These are phyloP conservation scores for Eimeria zaria DNA, from an alignment of 169 alveolate genomes.

Conservation along the genomic window DNA sequence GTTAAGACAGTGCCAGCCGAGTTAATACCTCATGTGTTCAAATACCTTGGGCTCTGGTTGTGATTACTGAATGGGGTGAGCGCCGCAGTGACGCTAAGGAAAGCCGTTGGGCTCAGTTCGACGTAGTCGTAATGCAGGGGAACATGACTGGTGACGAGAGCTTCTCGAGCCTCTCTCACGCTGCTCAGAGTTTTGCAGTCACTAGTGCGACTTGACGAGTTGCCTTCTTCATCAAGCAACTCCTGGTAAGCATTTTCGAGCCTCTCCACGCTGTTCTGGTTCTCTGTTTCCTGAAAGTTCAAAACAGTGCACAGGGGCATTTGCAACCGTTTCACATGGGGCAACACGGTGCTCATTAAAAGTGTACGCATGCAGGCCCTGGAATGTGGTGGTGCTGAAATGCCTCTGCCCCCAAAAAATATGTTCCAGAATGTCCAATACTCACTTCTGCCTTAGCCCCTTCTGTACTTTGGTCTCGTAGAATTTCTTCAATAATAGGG, in stretches of 20 bases:
- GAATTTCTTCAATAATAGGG: slow-evolving; percentile 39
- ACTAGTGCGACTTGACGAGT: background rate
- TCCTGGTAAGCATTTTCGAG: slow-evolving; percentile 51
- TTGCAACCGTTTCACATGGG: background rate
- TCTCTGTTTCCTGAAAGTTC: slow-evolving; percentile 84
- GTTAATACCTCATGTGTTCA: too few species aligned
- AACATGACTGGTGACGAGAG: slow-evolving; percentile 81
- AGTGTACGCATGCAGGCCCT: background rate
- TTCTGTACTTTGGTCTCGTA: slow-evolving; percentile 38
- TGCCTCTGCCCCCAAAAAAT: background rate
- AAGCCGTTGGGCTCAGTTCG: slow-evolving; percentile 98
- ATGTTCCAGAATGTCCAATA: background rate
- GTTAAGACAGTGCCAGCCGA: background rate
- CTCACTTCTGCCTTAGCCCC: slow-evolving; percentile 1
- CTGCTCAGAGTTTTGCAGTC: slow-evolving; percentile 7
- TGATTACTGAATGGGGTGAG: slow-evolving; percentile 99
- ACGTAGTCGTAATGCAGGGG: slow-evolving; percentile 96
- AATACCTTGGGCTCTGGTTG: slow-evolving; percentile 94
- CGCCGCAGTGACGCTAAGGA: slow-evolving; percentile 98
- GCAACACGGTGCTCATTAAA: background rate
- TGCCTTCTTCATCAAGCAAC: slow-evolving; percentile 21
- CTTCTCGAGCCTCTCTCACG: slow-evolving; percentile 17
- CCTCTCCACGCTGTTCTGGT: slow-evolving; percentile 81
- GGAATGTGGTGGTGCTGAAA: background rate
- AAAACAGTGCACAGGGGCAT: background rate